Evolutionary conservation across 2,329 filamentous ascomycete genomes (phyloP), one percentile per base, ranked within the genome.

Genomic region (Alternaria conjuncta): DNA sequence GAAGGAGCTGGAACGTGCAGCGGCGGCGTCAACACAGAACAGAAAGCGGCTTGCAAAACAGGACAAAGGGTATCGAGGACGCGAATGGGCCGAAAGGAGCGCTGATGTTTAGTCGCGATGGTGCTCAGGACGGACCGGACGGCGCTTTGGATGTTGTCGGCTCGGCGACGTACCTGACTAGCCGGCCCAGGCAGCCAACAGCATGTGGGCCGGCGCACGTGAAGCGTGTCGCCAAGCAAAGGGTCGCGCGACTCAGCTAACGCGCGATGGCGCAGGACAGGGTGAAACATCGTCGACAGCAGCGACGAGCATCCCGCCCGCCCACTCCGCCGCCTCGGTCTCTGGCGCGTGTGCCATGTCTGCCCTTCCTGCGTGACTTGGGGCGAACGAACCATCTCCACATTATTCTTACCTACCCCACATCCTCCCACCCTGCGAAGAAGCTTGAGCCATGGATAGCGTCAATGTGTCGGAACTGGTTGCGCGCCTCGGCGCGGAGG

Each of bases 401-500:
- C 59, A 61, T 21, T 30, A 58, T 23, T 36, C 49, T 51, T 60
- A 64, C 61, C 55, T 65, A 65, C 61, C 66, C 61, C 63, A 68
- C 62, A 61, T 45, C 65, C 36, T 69, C 50, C 32, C 46, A 21
- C 23, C 45, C 57, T 57, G 44, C 32, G 62, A 41, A 41, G 36
- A 41, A 28, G 53, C 51, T 51, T 56, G 49, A 64, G 58, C 64
- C 64, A 87, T 88, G 86, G 86, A 87, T 61, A 84, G 80, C 74
- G 79, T 85, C 74, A 85, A 86, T 74, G 81, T 89, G 64, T 80
- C 85, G 51, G 86, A 88, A 69, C 81, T 89, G 69, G 86, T 90
- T 63, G 83, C 85, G 66, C 84, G 87, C 56, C 82, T 90, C 62
- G 83, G 85, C 47, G 87, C 86, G 70, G 86, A 88, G 60, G 87